Evolutionary conservation across 202 grass and related monocot genomes (phyloP).

Genomic region (Saccharum hybrid): DNA sequence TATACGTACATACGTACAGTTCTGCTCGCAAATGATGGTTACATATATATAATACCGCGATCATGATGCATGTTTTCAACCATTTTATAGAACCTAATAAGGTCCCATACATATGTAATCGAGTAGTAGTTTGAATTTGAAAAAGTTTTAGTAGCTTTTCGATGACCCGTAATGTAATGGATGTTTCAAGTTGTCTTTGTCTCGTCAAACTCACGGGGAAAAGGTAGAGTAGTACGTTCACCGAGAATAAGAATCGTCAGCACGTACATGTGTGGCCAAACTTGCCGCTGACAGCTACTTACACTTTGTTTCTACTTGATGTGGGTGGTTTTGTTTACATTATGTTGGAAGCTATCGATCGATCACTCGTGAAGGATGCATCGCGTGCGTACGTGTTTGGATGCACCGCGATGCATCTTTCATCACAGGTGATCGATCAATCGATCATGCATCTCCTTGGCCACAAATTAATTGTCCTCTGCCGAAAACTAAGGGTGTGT

Average conservation of each 20-base stretch:
- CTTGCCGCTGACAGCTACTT: neutral
- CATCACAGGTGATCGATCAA: neutral
- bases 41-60: neutral
- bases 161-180: neutral
- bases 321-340: neutral
- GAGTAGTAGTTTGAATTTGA: neutral
- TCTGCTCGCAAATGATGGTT: neutral
- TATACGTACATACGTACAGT: neutral
- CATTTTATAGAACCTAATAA: neutral
- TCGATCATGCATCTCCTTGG: neutral
- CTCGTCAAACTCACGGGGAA: neutral
- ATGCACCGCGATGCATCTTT: neutral
- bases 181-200: constrained; percentile 22
- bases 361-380: neutral
- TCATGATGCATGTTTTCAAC: neutral
- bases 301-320: neutral
- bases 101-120: neutral
- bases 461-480: neutral
- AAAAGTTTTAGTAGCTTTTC: constrained; percentile 13
- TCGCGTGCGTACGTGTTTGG: neutral
- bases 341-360: neutral
- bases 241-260: neutral
- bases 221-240: neutral
- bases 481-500: neutral
- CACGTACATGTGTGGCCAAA: constrained; percentile 4